These are phyloP conservation scores for Spinacia oleracea DNA, from an alignment of 179 eudicot species.

Conservation along the genomic window DNA sequence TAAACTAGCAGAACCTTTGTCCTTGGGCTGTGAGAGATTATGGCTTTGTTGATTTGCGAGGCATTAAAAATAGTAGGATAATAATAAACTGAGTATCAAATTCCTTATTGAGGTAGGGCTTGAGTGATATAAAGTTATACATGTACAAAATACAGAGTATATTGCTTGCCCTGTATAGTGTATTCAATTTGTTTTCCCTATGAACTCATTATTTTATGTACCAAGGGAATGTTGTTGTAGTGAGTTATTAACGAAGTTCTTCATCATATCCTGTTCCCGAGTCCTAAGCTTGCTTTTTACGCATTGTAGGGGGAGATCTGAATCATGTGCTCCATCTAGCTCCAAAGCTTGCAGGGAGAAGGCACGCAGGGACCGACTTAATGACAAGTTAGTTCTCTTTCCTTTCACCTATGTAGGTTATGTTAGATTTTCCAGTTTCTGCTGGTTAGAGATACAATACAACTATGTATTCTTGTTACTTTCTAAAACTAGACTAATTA, in stretches of 20 bases:
- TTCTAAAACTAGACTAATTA: no score
- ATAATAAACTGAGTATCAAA: neutral
- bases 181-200: neutral
- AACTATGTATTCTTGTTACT: neutral
- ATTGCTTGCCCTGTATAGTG: neutral
- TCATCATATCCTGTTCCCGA: neutral
- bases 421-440: neutral
- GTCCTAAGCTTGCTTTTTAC: constrained; percentile 7
- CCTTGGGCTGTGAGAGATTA: neutral
- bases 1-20: neutral
- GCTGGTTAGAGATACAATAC: neutral
- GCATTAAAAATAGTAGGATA: neutral
- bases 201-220: neutral
- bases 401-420: neutral
- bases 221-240: neutral
- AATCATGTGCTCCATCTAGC: constrained; percentile 69
- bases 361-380: constrained; percentile 86
- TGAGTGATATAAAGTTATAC: neutral
- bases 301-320: constrained; percentile 66
- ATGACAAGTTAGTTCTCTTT: constrained; percentile 67
- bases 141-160: neutral
- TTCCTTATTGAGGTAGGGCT: neutral
- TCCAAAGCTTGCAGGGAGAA: constrained; percentile 98
- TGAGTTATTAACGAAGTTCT: neutral
- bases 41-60: neutral